Conservation (phyloP, 148 eudicot genomes). For the Camellia sinensis region DNA sequence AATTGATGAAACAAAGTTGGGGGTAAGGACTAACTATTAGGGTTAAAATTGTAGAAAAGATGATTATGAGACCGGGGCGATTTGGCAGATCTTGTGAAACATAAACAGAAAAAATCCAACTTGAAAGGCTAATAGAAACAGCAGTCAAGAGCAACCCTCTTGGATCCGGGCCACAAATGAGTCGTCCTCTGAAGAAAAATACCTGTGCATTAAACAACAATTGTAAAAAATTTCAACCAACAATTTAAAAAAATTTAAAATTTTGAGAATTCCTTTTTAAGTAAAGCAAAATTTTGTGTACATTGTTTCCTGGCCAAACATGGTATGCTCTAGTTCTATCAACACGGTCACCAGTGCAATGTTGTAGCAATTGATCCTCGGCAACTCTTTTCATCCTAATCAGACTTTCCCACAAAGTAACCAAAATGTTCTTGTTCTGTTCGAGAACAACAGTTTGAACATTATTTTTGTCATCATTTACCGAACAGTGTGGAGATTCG, state of each 20-base stretch:
- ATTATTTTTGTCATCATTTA: background rate
- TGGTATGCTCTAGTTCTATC: slow-evolving; percentile 22
- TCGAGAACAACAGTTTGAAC: background rate
- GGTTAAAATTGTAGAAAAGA: background rate
- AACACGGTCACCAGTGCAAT: background rate
- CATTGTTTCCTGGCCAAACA: slow-evolving; percentile 30
- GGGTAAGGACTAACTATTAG: slow-evolving; percentile 7
- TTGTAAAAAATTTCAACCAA: background rate
- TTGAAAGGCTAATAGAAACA: slow-evolving; percentile 18
- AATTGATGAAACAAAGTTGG: background rate
- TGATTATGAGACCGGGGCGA: slow-evolving; percentile 9
- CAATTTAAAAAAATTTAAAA: background rate
- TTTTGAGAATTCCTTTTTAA: background rate
- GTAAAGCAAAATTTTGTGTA: background rate
- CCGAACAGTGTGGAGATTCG: background rate
- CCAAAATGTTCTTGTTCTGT: background rate
- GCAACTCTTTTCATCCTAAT: background rate
- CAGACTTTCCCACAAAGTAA: slow-evolving; percentile 9
- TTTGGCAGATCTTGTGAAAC: slow-evolving; percentile 11
- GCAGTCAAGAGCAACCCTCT: slow-evolving; percentile 23
- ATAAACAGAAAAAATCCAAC: slow-evolving; percentile 24
- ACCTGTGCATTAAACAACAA: background rate
- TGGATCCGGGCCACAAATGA: slow-evolving; percentile 23
- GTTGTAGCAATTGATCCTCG: slow-evolving; percentile 5
- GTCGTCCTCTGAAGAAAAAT: slow-evolving; percentile 19